Evolutionary conservation across 495 filamentous ascomycete species (phyloP).

Genomic region (Chaetomium tenue): DNA sequence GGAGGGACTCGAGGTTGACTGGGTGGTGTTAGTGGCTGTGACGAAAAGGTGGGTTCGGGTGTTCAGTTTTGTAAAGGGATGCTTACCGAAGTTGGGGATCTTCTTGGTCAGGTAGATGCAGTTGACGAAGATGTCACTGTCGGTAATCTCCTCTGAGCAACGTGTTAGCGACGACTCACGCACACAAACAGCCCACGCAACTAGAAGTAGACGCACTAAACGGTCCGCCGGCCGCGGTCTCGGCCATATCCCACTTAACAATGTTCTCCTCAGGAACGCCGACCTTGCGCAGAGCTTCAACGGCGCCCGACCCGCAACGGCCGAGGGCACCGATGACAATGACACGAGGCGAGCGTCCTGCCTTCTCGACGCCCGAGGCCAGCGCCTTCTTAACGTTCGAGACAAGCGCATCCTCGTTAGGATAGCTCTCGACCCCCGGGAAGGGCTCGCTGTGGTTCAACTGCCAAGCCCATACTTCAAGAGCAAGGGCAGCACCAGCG

Average conservation of each 20-base stretch:
- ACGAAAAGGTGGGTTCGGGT: background rate
- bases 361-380: conserved; percentile 66
- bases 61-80: background rate
- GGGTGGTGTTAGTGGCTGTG: background rate
- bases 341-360: conserved; percentile 53
- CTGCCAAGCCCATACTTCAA: conserved; percentile 90
- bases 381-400: conserved; percentile 70
- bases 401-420: conserved; percentile 72
- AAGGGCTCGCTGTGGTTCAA: conserved; percentile 65
- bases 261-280: conserved; percentile 73
- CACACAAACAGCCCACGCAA: too few species aligned
- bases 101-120: conserved; percentile 76
- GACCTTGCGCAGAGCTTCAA: conserved; percentile 71
- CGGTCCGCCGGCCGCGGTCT: conserved; percentile 81
- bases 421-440: conserved; percentile 68
- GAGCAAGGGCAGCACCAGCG: conserved; percentile 74
- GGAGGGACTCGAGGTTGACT: conserved; percentile 67
- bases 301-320: conserved; percentile 82
- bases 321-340: conserved; percentile 70
- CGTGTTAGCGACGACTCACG: background rate
- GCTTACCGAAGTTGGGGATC: conserved; percentile 38
- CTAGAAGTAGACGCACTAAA: conserved; percentile 51
- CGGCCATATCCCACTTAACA: conserved; percentile 88
- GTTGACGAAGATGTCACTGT: conserved; percentile 81
- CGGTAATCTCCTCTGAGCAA: conserved; percentile 68